Evolutionary conservation across 2,329 filamentous ascomycete genomes (phyloP).

Genomic region (Massarina eburnea): DNA sequence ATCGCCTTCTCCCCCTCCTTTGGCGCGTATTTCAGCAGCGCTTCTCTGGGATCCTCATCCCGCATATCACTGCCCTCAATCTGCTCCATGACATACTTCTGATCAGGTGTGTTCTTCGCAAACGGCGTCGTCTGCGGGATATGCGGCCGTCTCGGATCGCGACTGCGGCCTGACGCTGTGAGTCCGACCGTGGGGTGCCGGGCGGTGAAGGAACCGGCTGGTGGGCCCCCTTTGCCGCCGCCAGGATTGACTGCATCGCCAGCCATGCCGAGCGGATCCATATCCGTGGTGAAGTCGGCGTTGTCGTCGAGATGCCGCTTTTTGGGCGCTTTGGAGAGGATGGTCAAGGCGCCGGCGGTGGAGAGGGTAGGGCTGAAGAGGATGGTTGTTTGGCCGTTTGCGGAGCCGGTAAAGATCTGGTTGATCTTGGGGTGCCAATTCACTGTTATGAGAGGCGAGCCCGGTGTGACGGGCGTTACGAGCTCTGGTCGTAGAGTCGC

Average conservation of each 20-base stretch:
- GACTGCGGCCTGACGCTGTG: constrained; percentile 73
- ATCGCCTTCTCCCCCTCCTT: constrained; percentile 89
- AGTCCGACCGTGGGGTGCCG: constrained; percentile 72
- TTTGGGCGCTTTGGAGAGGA: constrained; percentile 93
- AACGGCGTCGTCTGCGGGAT: constrained; percentile 86
- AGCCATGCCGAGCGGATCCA: constrained; percentile 78
- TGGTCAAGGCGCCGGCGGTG: constrained; percentile 75
- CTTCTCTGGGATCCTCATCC: constrained; percentile 93
- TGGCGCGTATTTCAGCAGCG: constrained; percentile 90
- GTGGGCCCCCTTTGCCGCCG: constrained; percentile 44
- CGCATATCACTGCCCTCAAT: constrained; percentile 91
- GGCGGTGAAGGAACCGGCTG: constrained; percentile 53
- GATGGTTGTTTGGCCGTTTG: constrained; percentile 84
- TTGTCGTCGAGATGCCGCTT: constrained; percentile 95
- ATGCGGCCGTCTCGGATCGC: constrained; percentile 83
- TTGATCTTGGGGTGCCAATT: constrained; percentile 94
- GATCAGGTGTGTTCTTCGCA: constrained; percentile 84
- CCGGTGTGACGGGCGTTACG: constrained; percentile 85
- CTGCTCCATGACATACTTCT: constrained; percentile 82
- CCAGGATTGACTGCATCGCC: constrained; percentile 71
- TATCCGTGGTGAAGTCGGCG: constrained; percentile 69
- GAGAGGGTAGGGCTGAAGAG: constrained; percentile 90
- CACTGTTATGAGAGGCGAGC: constrained; percentile 78
- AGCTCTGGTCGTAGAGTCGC: constrained; percentile 84
- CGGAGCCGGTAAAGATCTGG: constrained; percentile 91